phyloP scores from a whole-genome alignment of 352 stramenopile genomes.

The Pythium periplocum region DNA sequence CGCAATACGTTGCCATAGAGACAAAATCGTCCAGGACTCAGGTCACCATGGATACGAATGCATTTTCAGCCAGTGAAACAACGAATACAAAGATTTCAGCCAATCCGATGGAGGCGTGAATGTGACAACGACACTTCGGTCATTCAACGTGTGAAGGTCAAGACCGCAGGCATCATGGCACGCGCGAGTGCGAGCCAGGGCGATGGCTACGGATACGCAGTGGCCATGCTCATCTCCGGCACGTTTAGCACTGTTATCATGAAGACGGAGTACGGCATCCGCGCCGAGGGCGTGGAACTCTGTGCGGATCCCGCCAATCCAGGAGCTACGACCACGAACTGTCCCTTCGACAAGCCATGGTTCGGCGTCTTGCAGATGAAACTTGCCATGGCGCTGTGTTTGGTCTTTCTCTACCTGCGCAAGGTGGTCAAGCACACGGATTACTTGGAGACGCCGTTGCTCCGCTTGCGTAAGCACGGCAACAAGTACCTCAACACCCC shows the following conservation, averaged over 20 bases:
- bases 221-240: constrained; percentile 71
- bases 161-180: too few relatives aligned
- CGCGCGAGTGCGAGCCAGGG: too few relatives aligned
- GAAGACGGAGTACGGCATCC: constrained; percentile 79
- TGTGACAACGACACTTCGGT: too few relatives aligned
- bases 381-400: constrained; percentile 71
- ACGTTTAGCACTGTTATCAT: constrained; percentile 85
- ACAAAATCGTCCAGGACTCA: too few relatives aligned
- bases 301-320: constrained; percentile 38
- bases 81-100: too few relatives aligned
- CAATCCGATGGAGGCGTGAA: too few relatives aligned
- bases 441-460: constrained; percentile 67
- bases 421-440: constrained; percentile 42
- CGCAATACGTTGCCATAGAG: too few relatives aligned
- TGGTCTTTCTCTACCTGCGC: constrained; percentile 69
- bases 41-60: too few relatives aligned
- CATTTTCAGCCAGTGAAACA: too few relatives aligned
- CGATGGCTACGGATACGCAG: constrained; percentile 21
- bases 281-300: constrained; percentile 36
- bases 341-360: constrained; percentile 82
- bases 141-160: too few relatives aligned
- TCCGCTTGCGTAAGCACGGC: constrained; percentile 57
- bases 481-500: constrained; percentile 54
- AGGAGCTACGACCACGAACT: constrained; percentile 38
- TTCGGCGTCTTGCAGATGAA: constrained; percentile 87